phyloP scores from a whole-genome alignment of 768 basidiomycete species.

The Tricholoma sp. region DNA sequence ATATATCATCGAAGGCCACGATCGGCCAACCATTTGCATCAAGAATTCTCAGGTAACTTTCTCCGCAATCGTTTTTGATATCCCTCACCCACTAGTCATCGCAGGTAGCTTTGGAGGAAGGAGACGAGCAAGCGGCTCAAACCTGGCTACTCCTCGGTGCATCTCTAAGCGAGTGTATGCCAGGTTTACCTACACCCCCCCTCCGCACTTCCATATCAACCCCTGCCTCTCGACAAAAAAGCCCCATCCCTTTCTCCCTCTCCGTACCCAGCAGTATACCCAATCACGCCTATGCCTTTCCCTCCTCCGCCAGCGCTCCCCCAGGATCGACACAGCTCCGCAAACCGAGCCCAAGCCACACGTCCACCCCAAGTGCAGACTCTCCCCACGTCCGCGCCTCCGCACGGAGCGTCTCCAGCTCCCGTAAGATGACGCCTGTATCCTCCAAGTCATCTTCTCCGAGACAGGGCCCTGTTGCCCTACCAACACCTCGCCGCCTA shows the following conservation, averaged over 20 bases:
- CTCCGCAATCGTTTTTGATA: background rate
- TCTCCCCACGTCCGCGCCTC: slow-evolving; percentile 13
- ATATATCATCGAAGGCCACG: slow-evolving; percentile 51
- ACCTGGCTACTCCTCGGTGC: slow-evolving; percentile 63
- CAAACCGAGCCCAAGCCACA: slow-evolving; percentile 22
- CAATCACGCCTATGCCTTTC: slow-evolving; percentile 18
- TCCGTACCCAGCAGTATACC: slow-evolving; percentile 38
- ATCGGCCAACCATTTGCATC: slow-evolving; percentile 44
- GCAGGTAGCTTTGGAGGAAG: slow-evolving; percentile 57
- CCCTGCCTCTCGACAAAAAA: background rate
- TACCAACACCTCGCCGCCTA: slow-evolving; percentile 41
- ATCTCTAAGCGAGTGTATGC: slow-evolving; percentile 46
- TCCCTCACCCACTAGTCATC: slow-evolving; percentile 4
- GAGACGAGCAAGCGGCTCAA: slow-evolving; percentile 53
- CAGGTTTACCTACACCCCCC: slow-evolving; percentile 25
- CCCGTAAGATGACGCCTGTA: slow-evolving; percentile 47
- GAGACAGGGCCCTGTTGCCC: slow-evolving; percentile 31
- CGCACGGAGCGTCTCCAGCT: slow-evolving; percentile 27
- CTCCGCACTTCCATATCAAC: slow-evolving; percentile 1
- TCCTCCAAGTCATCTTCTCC: slow-evolving; percentile 61
- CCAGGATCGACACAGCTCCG: slow-evolving; percentile 10
- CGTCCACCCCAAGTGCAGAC: slow-evolving; percentile 6
- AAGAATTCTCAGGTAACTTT: slow-evolving; percentile 51
- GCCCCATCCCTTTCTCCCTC: slow-evolving; percentile 22
- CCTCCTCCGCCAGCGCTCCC: slow-evolving; percentile 12